Evolutionary conservation across 805 yeast species (phyloP), one percentile per base, ranked within the genome.

Genomic region (Metschnikowia lunata): DNA sequence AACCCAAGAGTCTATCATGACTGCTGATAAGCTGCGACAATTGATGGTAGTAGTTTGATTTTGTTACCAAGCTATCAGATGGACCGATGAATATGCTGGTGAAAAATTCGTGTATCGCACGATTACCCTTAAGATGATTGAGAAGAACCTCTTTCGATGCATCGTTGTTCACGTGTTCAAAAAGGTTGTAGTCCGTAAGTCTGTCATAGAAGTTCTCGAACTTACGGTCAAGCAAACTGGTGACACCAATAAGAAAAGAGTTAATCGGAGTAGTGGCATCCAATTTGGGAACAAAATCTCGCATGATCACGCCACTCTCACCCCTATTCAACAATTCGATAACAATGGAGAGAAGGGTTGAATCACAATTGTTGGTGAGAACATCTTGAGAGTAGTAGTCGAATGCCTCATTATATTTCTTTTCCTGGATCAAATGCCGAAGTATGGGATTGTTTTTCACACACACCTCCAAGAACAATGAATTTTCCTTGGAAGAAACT

Each of bases 211-310:
- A 64, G 31, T 53, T 50, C 1, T 43, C 45, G 7, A 62, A 55
- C 14, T 62, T 61, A 38, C 58, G 50, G 39, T 63, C 66, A 30
- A 65, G 58, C 39, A 67, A 57, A 42, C 60, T 53, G 1, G 67
- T 58, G 29, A 71, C 49, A 3, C 74, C 76, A 27, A 59, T 57
- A 36, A 71, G 60, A 34, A 66, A 63, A 26, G 54, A 46, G 40
- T 62, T 63, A 34, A 62, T 45, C 7, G 55, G 52, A 12, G 47
- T 29, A 7, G 40, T 10, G 6, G 54, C 49, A 38, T 62, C 55
- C 32, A 54, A 52, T 15, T 41, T 48, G 1, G 52, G 40, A 14
- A 57, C 46, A 6, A 51, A 49, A 11, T 43, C 42, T 9, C 42
- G 37, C 10, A 49, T 12, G 7, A 51, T 40, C 3, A 49, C 30